Evolutionary conservation across 2,329 filamentous ascomycete species (phyloP).

Genomic region (Pseudophaeomoniella oleicola): DNA sequence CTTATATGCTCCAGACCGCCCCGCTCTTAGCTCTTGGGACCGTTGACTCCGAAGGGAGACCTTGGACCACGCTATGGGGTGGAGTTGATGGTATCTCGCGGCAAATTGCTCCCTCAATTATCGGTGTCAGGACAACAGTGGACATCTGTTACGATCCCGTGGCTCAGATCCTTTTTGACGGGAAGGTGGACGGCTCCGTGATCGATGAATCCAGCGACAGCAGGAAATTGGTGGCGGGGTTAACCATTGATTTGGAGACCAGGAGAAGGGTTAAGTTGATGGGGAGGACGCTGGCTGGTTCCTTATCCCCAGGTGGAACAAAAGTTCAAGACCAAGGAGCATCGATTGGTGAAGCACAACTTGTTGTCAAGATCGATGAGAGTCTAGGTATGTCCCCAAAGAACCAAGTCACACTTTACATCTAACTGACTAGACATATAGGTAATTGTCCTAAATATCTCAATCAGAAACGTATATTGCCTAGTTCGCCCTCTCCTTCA

Average conservation of each 20-base stretch:
- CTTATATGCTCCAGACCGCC: conserved; percentile 43
- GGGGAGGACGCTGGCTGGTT: conserved; percentile 53
- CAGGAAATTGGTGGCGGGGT: conserved; percentile 41
- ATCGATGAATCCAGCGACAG: conserved; percentile 22
- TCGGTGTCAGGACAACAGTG: conserved; percentile 50
- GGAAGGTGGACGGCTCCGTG: conserved; percentile 28
- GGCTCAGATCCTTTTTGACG: conserved; percentile 43
- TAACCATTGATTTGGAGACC: conserved; percentile 50
- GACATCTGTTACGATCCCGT: conserved; percentile 56
- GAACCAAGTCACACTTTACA: too few relatives aligned
- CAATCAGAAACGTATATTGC: conserved; percentile 54
- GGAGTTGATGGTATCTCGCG: conserved; percentile 54
- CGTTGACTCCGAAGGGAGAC: conserved; percentile 47
- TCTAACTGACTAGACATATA: too few relatives aligned
- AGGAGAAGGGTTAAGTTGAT: conserved; percentile 61
- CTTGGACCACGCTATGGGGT: conserved; percentile 71
- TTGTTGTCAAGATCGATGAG: conserved; percentile 56
- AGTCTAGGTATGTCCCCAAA: conserved; percentile 40
- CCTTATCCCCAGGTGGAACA: conserved; percentile 20
- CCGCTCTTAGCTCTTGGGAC: conserved; percentile 62
- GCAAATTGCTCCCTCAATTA: conserved; percentile 44
- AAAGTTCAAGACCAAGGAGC: conserved; percentile 4
- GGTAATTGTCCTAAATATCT: conserved; percentile 64
- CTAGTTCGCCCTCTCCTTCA: conserved; percentile 38
- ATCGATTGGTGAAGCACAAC: conserved; percentile 30